Base-by-base conservation (phyloP, 352 stramenopile species). In the Pilasporangium apinafurcum region DNA sequence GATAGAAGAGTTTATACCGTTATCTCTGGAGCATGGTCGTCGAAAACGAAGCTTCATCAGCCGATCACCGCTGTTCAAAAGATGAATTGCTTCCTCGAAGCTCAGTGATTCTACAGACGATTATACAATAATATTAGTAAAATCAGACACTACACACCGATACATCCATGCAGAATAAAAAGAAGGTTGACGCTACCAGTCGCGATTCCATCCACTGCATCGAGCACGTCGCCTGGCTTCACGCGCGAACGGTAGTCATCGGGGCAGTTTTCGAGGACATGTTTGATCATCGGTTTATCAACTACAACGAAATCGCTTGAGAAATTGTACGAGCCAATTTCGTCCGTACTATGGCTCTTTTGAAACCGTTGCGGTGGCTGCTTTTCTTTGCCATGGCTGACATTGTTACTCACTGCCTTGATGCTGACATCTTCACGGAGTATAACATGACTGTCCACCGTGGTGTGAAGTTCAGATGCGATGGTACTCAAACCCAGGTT, bases 11-110 rank as follows among this genome's bases (percentile, higher is more conserved):
- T 44, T 31, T 37, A 4, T 37, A 37, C 8, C 27, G 30, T 26
- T 48, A 35, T 37, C 17, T 53, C 31, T 18, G 27, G 37, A 61
- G 20, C 32, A 25, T 37, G 56, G 24, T 16, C 73, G 62, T 8
- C 65, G 53, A 28, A 92, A 90, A 6, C 76, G 68, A n/a, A 92
- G 51, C 9, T 68, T 74, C 44, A 89, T 66, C 7, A 78, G 77
- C 9, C 68, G 57, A 21, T 81, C 74, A 8, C 71, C 59, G 27
- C 57, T 68, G 18, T 80, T 59, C 8, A 90, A 34, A 7, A 90
- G 50, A 18, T 66, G 51, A 24, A 88, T 39, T 7, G 76, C 55
- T 46, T 84, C 56, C 13, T 67, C 53, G 30, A 83, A 86, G 12
- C 48, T 65, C 37, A 92, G 70, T 5, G 78, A 85, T 1, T 65